Conservation (phyloP, 352 stramenopile species). For the Globisporangium paddicum region DNA sequence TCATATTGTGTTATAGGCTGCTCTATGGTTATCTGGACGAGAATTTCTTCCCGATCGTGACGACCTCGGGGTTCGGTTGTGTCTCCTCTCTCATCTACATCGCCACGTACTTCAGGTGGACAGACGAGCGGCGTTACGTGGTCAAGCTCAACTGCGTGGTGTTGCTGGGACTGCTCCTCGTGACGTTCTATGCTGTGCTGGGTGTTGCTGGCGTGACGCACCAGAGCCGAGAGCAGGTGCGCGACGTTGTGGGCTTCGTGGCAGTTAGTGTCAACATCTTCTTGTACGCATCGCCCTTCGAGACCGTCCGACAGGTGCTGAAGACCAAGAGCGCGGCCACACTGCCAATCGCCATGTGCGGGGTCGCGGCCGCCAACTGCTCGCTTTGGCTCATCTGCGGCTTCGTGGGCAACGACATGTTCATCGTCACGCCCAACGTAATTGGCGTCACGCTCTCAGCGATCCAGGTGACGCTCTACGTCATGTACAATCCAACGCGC, state of each 20-base stretch:
- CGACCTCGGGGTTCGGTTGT: background rate
- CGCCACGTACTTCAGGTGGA: constrained; percentile 3
- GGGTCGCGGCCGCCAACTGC: constrained; percentile 44
- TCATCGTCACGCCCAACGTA: constrained; percentile 40
- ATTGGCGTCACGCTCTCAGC: constrained; percentile 26
- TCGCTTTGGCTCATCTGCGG: constrained; percentile 47
- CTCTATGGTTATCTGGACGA: constrained; percentile 5
- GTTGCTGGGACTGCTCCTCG: background rate
- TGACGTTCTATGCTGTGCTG: constrained; percentile 25
- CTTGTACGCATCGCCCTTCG: constrained; percentile 28
- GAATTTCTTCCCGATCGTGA: constrained; percentile 1
- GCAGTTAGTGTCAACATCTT: constrained; percentile 20
- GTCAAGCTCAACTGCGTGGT: constrained; percentile 4
- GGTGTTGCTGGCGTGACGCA: constrained; percentile 20
- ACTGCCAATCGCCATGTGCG: constrained; percentile 48
- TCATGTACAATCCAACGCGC: constrained; percentile 25
- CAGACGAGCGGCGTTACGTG: constrained; percentile 8
- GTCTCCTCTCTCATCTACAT: constrained; percentile 2
- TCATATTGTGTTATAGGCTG: background rate
- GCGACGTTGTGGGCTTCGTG: constrained; percentile 4
- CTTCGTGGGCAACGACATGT: constrained; percentile 33
- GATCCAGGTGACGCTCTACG: constrained; percentile 43
- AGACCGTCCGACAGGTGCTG: constrained; percentile 26
- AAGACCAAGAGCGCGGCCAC: constrained; percentile 22
- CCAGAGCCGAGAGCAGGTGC: constrained; percentile 17